phyloP scores from a whole-genome alignment of 1,284 basidiomycete genomes.

The Pseudozyma sp. region DNA sequence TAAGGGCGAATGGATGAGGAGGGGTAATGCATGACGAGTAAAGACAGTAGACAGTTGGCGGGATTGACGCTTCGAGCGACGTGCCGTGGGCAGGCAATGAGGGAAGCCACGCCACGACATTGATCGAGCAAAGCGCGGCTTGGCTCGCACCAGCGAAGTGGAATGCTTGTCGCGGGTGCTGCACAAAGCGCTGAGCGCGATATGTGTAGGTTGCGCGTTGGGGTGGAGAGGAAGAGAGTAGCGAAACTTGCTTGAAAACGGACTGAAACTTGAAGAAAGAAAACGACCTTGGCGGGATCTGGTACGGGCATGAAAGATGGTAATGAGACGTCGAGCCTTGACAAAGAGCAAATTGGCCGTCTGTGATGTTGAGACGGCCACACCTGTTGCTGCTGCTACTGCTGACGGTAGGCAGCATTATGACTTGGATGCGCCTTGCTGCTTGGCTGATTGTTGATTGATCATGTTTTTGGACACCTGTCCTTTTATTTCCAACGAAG shows the following conservation, averaged over 20 bases:
- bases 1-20: neutral
- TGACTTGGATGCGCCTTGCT: conserved; percentile 25
- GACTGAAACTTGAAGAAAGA: conserved; percentile 4
- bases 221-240: neutral
- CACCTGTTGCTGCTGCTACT: conserved; percentile 4
- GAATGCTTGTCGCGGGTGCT: neutral
- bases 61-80: conserved; percentile 2
- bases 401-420: conserved; percentile 13
- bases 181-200: conserved; percentile 3
- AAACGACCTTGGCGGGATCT: conserved; percentile 25
- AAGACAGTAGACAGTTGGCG: conserved; percentile 50
- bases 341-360: conserved; percentile 21
- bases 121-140: neutral
- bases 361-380: neutral
- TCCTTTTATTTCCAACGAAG: conserved; percentile 48
- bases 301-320: conserved; percentile 6
- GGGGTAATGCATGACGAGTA: conserved; percentile 34
- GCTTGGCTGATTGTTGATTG: conserved; percentile 18
- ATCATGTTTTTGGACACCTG: conserved; percentile 41
- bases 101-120: neutral
- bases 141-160: neutral
- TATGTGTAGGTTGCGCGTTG: neutral
- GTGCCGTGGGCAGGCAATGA: conserved; percentile 1
- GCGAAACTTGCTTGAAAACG: conserved; percentile 7
- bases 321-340: conserved; percentile 35